Conservation (phyloP, 2,329 filamentous ascomycete species). For the Apiospora pterosperma region DNA sequence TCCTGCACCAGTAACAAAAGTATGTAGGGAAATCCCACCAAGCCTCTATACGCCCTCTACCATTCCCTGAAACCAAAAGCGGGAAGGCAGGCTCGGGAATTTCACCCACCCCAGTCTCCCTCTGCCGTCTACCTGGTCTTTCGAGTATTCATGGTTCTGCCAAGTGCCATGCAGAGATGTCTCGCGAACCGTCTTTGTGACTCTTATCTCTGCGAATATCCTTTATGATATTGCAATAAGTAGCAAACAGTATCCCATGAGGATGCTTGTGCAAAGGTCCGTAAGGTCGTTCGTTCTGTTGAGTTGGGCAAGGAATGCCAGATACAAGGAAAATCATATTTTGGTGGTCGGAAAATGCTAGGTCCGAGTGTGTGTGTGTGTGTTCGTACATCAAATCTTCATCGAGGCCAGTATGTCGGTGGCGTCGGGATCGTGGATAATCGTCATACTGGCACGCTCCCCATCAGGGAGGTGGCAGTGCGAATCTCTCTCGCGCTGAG, state of each 20-base stretch:
- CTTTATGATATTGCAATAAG: neutral
- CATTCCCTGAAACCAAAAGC: constrained; percentile 7
- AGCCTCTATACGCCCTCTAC: constrained; percentile 12
- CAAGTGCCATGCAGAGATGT: constrained; percentile 6
- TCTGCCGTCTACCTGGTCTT: constrained; percentile 20
- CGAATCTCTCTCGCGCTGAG: constrained; percentile 10
- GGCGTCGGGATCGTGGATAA: constrained; percentile 13
- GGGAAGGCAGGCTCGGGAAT: constrained; percentile 12
- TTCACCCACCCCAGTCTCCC: constrained; percentile 9
- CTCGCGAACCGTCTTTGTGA: neutral
- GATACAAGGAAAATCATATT: constrained; percentile 18
- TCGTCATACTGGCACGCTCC: constrained; percentile 9
- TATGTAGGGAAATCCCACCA: constrained; percentile 13
- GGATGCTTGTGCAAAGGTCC: constrained; percentile 7
- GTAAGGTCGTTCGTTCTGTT: constrained; percentile 9
- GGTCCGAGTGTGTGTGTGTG: constrained; percentile 16
- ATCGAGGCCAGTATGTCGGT: constrained; percentile 12
- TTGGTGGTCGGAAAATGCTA: constrained; percentile 13
- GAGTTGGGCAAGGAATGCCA: constrained; percentile 8
- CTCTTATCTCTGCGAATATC: constrained; percentile 7
- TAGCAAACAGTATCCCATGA: constrained; percentile 4
- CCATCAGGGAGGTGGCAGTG: constrained; percentile 9
- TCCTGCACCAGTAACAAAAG: constrained; percentile 18
- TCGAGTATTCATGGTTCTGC: constrained; percentile 9
- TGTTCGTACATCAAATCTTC: constrained; percentile 14